Evolutionary conservation across 495 filamentous ascomycete species (phyloP).

Genomic region (Hyphodiscus hymeniophilus): DNA sequence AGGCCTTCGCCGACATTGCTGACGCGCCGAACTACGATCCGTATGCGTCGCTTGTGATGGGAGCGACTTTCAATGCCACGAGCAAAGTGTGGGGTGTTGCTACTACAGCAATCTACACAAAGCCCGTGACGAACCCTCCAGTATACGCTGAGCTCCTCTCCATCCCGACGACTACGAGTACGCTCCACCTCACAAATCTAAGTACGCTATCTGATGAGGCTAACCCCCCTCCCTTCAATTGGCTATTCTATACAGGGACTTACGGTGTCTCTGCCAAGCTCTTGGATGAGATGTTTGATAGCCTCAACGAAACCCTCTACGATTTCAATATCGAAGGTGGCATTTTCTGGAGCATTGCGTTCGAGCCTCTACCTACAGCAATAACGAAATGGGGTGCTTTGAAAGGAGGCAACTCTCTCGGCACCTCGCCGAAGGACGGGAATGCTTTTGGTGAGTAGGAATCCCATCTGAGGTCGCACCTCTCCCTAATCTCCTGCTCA

Average conservation of each 20-base stretch:
- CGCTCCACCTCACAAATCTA: neutral
- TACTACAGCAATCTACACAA: slow-evolving; percentile 8
- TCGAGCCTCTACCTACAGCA: slow-evolving; percentile 11
- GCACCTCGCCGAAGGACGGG: slow-evolving; percentile 8
- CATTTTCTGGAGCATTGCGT: slow-evolving; percentile 11
- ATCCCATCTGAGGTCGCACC: neutral
- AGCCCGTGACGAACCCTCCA: slow-evolving; percentile 18
- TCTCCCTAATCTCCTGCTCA: neutral
- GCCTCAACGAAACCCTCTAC: slow-evolving; percentile 7
- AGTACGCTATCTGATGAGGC: neutral
- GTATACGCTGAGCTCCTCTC: slow-evolving; percentile 6
- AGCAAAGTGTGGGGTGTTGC: slow-evolving; percentile 9
- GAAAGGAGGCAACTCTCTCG: slow-evolving; percentile 13
- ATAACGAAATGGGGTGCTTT: slow-evolving; percentile 8
- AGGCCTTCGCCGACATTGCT: slow-evolving; percentile 33
- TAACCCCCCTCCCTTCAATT: neutral
- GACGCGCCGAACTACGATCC: slow-evolving; percentile 28
- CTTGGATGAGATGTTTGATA: slow-evolving; percentile 5
- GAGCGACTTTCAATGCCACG: slow-evolving; percentile 24
- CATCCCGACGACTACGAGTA: slow-evolving; percentile 1
- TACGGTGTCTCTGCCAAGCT: neutral
- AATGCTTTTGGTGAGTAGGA: slow-evolving; percentile 6
- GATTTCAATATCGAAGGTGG: slow-evolving; percentile 5
- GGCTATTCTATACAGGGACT: slow-evolving; percentile 2
- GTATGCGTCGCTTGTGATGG: slow-evolving; percentile 38